Conservation (phyloP, 2,329 filamentous ascomycete species). For the Trichophyton benhamiae region DNA sequence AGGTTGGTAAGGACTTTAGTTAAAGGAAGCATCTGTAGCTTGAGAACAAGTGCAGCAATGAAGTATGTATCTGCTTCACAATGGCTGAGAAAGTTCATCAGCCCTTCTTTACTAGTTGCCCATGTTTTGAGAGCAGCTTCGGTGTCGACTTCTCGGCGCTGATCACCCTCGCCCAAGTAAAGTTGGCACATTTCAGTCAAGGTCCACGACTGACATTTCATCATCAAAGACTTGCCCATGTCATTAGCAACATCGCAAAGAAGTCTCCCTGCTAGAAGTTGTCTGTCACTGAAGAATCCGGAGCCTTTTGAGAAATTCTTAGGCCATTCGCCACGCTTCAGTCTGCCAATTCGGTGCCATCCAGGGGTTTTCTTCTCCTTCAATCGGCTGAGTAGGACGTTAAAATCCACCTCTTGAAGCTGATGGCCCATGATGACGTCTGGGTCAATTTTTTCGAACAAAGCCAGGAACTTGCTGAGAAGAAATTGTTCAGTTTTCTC, state of each 20-base stretch:
- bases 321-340: constrained; percentile 78
- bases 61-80: constrained; percentile 94
- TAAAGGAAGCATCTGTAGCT: constrained; percentile 80
- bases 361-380: constrained; percentile 83
- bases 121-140: constrained; percentile 77
- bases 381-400: constrained; percentile 72
- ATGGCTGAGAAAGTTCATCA: constrained; percentile 88
- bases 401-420: constrained; percentile 94
- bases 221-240: constrained; percentile 92
- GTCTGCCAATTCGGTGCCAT: constrained; percentile 84
- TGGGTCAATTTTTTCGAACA: constrained; percentile 77
- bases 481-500: constrained; percentile 77
- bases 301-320: constrained; percentile 72
- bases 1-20: constrained; percentile 94
- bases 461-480: constrained; percentile 75
- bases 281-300: constrained; percentile 84
- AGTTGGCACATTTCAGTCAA: constrained; percentile 94
- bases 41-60: constrained; percentile 77
- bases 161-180: constrained; percentile 62
- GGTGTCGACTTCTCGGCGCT: constrained; percentile 74
- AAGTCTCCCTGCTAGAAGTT: constrained; percentile 75
- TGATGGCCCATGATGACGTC: constrained; percentile 91
- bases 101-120: constrained; percentile 68
- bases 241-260: constrained; percentile 93
- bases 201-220: constrained; percentile 95